Base-by-base conservation (phyloP, 768 basidiomycete genomes). In the Wakefieldia striispora region DNA sequence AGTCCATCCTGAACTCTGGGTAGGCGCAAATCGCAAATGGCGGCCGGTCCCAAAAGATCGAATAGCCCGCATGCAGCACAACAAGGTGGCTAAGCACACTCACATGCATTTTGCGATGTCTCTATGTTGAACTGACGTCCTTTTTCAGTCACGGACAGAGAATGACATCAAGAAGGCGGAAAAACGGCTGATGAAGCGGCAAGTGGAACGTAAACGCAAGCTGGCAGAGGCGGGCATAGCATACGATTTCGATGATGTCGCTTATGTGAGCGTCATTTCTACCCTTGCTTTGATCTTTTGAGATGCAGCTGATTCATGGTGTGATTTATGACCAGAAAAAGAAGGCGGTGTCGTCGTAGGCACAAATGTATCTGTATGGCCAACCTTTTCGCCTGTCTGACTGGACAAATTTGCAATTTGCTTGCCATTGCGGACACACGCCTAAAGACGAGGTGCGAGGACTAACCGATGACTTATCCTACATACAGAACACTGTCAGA, bases 11-110 rank as follows among this genome's bases (percentile, higher is more conserved):
- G 83, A 95, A 63, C 71, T 98, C 1, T 99, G 97, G 97, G 75
- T 95, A 11, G 95, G 97, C n/a, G 91, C 95, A 17, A 97, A 97
- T 72, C 81, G 88, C 58, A 94, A 91, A 66, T 98, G 88, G 85
- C 76, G 85, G 55, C 68, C 71, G 4, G 79, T 97, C 11, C 95
- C 97, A 0, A 71, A 69, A 16, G 85, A 83, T 45, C 83, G 86
- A 42, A 68, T 95, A 40, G 82, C 81, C 29, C 77, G 89, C 47
- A 70, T 80, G 10, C 77, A 80, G 52, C 89, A 95, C 59, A 93
- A 95, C 69, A 92, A 90, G 78, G 95, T 93, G 42, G 42, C 95
- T 93, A 40, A 43, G 14, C 55, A 51, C 17, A 10, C n/a, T n/a
- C n/a, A n/a, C 8, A 2, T 6, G 2, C 8, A 6, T 34, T 9